Evolutionary conservation across 2,329 filamentous ascomycete species (phyloP).

Genomic region (Clonostachys sp.): DNA sequence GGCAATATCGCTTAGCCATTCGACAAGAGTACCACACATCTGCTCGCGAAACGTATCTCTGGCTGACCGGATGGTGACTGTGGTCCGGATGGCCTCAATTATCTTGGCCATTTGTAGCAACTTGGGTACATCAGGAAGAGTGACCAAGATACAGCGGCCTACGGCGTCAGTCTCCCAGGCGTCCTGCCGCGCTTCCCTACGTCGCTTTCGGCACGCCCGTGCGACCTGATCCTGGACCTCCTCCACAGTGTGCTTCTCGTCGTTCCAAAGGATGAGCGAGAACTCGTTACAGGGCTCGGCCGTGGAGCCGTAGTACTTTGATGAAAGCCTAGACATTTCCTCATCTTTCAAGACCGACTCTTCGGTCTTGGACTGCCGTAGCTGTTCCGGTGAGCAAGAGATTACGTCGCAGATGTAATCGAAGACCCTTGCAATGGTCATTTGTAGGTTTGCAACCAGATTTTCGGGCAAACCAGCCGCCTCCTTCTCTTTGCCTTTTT

Average conservation of each 20-base stretch:
- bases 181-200: slow-evolving; percentile 63
- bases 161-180: slow-evolving; percentile 88
- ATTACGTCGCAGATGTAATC: slow-evolving; percentile 98
- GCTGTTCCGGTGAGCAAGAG: slow-evolving; percentile 93
- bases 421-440: slow-evolving; percentile 79
- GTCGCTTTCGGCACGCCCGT: slow-evolving; percentile 74
- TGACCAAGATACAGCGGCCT: slow-evolving; percentile 80
- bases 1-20: slow-evolving; percentile 91
- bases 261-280: slow-evolving; percentile 89
- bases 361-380: slow-evolving; percentile 78
- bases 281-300: slow-evolving; percentile 54
- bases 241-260: slow-evolving; percentile 93
- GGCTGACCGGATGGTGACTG: slow-evolving; percentile 88
- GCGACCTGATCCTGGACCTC: slow-evolving; percentile 90
- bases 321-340: slow-evolving; percentile 67
- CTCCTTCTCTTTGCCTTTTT: slow-evolving; percentile 59
- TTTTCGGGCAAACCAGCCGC: slow-evolving; percentile 65
- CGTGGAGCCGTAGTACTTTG: slow-evolving; percentile 63
- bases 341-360: slow-evolving; percentile 82
- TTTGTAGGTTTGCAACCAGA: slow-evolving; percentile 70
- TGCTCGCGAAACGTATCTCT: slow-evolving; percentile 95
- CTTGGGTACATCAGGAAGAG: slow-evolving; percentile 64
- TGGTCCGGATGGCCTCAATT: slow-evolving; percentile 93
- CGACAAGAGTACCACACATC: slow-evolving; percentile 97
- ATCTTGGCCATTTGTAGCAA: slow-evolving; percentile 77